These are phyloP conservation scores for Phytophthora fragariae DNA, from an alignment of 352 stramenopile species.

Conservation along the genomic window DNA sequence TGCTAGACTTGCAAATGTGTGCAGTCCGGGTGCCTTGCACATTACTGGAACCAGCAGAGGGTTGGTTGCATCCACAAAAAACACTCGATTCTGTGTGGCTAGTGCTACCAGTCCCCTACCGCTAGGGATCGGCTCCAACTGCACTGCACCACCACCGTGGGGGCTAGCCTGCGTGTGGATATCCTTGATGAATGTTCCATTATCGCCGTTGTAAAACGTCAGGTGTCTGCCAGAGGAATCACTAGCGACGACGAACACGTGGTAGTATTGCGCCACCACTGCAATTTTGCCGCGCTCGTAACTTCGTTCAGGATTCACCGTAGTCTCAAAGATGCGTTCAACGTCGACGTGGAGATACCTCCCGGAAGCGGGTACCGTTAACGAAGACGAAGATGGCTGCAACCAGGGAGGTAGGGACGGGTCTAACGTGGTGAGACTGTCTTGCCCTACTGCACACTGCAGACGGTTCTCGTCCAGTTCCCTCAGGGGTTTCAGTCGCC, in stretches of 20 bases:
- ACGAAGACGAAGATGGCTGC: background rate
- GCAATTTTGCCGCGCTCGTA: constrained; percentile 30
- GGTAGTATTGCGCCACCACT: constrained; percentile 25
- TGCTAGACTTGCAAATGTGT: constrained; percentile 34
- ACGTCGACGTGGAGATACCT: constrained; percentile 46
- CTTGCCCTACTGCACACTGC: constrained; percentile 29
- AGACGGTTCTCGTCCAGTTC: constrained; percentile 20
- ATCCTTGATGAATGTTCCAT: constrained; percentile 28
- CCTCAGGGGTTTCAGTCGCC: constrained; percentile 29
- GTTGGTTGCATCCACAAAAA: constrained; percentile 28
- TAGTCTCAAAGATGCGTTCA: constrained; percentile 33
- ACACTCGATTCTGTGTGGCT: constrained; percentile 22
- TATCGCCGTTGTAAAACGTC: constrained; percentile 38
- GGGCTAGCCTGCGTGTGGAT: constrained; percentile 5
- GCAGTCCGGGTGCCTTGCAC: constrained; percentile 26
- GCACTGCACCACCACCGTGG: constrained; percentile 10
- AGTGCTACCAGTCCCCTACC: constrained; percentile 36
- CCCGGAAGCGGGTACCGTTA: constrained; percentile 28
- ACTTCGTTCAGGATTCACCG: constrained; percentile 3
- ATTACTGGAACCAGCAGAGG: constrained; percentile 15
- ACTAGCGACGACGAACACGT: constrained; percentile 29
- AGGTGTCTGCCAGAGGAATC: constrained; percentile 25
- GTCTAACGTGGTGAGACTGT: constrained; percentile 10
- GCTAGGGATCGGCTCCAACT: constrained; percentile 30
- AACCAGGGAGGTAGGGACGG: constrained; percentile 4